phyloP scores from a whole-genome alignment of 1,139 yeast species.

The Magnusiomyces sp. region DNA sequence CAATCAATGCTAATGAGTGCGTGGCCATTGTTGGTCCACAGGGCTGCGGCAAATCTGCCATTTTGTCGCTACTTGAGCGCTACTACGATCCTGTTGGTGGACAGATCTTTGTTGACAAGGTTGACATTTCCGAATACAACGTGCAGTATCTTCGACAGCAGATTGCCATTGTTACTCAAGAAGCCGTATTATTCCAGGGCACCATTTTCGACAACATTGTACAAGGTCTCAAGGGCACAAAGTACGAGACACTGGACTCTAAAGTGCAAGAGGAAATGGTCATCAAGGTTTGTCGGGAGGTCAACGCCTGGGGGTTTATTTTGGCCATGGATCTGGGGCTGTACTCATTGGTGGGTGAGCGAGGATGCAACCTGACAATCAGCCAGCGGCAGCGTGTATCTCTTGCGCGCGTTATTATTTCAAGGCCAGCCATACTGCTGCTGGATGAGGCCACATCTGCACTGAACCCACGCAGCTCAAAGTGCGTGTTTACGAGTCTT shows the following conservation, averaged over 20 bases:
- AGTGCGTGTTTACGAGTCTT: constrained; percentile 38
- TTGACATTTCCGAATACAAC: constrained; percentile 52
- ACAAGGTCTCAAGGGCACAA: constrained; percentile 56
- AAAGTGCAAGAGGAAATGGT: constrained; percentile 29
- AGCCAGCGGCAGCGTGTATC: constrained; percentile 91
- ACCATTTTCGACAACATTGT: constrained; percentile 70
- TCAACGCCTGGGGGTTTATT: constrained; percentile 38
- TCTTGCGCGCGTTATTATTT: constrained; percentile 68
- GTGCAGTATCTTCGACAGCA: constrained; percentile 62
- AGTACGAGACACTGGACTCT: constrained; percentile 37
- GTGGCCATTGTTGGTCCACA: constrained; percentile 91
- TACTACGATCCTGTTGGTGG: constrained; percentile 60
- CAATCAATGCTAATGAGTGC: constrained; percentile 62
- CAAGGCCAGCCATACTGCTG: constrained; percentile 54
- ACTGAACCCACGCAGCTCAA: constrained; percentile 59
- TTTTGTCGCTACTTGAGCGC: constrained; percentile 63
- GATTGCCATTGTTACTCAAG: constrained; percentile 84
- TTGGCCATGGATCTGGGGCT: constrained; percentile 35
- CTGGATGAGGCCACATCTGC: constrained; percentile 77
- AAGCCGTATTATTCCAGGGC: constrained; percentile 77
- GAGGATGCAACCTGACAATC: constrained; percentile 53
- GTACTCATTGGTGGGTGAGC: constrained; percentile 49
- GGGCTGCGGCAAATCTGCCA: constrained; percentile 89
- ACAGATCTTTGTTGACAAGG: constrained; percentile 55
- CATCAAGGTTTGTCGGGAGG: constrained; percentile 32